Evolutionary conservation across 2,329 filamentous ascomycete genomes (phyloP), one percentile per base, ranked within the genome.

Genomic region (Aspergillus ustus): DNA sequence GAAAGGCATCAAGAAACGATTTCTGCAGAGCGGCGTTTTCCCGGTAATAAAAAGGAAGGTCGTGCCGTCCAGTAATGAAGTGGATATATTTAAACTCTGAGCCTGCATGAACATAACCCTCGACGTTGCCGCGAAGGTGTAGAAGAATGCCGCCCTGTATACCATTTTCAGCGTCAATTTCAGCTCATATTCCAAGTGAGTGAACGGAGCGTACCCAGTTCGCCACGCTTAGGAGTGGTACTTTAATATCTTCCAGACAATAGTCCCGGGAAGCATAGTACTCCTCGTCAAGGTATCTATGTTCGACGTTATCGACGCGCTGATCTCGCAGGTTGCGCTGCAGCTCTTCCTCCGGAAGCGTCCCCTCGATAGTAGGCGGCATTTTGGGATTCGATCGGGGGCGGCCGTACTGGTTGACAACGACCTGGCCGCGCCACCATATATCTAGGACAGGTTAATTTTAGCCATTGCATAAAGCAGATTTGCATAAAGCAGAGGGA

Each of bases 101-200:
- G 0, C 87, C 87, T 0, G 89, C 88, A 52, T 87, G 81, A 1
- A 78, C 77, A 59, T 84, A 91, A 0, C 89, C 89, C 67, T 89
- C 82, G 7, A 91, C 81, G 65, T 91, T 91, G 2, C 89, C 89
- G 7, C 89, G 81, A 6, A 91, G 80, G 66, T 91, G 89, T 1
- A 91, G 80, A 88, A 73, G 52, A 91, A 91, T 1, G n/a, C 88
- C 88, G 9, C 88, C 89, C 88, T n/a, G n/a, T n/a, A n/a, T n/a
- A n/a, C n/a, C n/a, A n/a, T n/a, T n/a, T n/a, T n/a, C n/a, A n/a
- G n/a, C n/a, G n/a, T n/a, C n/a, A n/a, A n/a, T n/a, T n/a, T n/a
- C n/a, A n/a, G n/a, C n/a, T n/a, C n/a, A n/a, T n/a, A n/a, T n/a
- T n/a, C n/a, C n/a, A n/a, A n/a, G n/a, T n/a, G n/a, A n/a, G n/a